Conservation (phyloP, 148 eudicot species). For the Selenicereus undatus region DNA sequence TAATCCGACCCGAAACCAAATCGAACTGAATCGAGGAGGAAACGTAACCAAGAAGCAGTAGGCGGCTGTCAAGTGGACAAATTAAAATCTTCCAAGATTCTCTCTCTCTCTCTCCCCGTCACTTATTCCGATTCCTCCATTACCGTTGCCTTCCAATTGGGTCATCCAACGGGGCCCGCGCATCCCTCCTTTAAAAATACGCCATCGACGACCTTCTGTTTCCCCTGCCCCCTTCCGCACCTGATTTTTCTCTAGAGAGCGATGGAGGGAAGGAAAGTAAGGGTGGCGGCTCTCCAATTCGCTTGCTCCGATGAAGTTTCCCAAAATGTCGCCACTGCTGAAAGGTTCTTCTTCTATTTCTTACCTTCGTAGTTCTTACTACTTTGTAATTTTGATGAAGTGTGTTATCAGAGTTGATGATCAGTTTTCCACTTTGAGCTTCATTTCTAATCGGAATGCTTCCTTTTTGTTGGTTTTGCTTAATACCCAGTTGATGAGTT, state of each 20-base stretch:
- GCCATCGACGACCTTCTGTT: neutral
- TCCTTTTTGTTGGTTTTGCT: too few species aligned
- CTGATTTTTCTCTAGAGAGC: neutral
- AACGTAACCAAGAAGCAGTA: too few species aligned
- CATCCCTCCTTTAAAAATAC: neutral
- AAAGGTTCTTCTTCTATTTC: conserved; percentile 43
- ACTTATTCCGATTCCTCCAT: neutral
- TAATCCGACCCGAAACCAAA: too few species aligned
- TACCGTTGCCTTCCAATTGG: neutral
- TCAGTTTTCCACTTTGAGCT: too few species aligned
- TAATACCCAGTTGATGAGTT: too few species aligned
- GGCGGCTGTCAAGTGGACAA: too few species aligned
- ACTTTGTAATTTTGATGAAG: neutral
- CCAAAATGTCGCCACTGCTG: conserved; percentile 68
- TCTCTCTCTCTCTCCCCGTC: neutral
- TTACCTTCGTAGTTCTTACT: neutral
- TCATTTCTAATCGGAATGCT: too few species aligned
- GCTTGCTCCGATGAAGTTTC: conserved; percentile 80
- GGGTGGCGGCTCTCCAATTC: conserved; percentile 74
- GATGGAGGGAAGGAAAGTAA: conserved; percentile 51
- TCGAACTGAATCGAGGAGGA: too few species aligned
- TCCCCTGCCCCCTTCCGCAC: conserved; percentile 9
- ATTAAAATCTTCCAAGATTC: neutral
- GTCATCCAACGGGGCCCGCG: neutral
- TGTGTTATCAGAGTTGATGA: too few species aligned